A percentile compares a stretch with the other conserved stretches of the same genome.
Conservation (phyloP, 1,139 yeast genomes). For the Protomyces inouyei region DNA sequence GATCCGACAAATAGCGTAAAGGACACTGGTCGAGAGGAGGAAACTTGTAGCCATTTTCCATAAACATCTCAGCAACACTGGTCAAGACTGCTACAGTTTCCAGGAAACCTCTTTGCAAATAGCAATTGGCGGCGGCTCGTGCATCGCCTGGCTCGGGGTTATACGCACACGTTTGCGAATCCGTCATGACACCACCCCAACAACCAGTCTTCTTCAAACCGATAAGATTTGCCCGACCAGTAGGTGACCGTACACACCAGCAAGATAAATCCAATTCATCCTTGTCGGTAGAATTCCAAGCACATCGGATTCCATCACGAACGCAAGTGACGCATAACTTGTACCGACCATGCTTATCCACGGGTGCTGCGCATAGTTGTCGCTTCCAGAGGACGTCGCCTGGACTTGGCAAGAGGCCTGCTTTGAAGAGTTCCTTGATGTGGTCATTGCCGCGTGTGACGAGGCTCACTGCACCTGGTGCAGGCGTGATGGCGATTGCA, state of each 20-base stretch:
- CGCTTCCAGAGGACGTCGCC: neutral
- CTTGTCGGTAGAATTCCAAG: neutral
- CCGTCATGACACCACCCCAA: neutral
- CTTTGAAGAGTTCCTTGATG: no score
- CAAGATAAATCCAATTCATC: neutral
- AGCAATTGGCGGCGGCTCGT: neutral
- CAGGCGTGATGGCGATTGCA: no score
- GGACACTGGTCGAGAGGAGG: neutral
- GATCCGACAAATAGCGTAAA: neutral
- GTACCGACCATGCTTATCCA: neutral
- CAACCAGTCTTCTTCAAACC: neutral
- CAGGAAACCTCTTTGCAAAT: neutral
- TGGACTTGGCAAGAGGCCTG: neutral
- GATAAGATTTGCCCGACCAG: neutral
- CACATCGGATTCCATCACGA: neutral
- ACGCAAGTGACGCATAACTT: neutral
- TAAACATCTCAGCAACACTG: no score
- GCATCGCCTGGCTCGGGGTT: neutral
- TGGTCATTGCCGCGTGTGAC: no score
- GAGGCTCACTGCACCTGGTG: no score
- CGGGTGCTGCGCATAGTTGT: neutral
- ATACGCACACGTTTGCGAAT: neutral
- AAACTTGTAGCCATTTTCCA: no score
- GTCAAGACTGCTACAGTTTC: no score
- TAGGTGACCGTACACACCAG: neutral